Evolutionary conservation across 2,329 filamentous ascomycete genomes (phyloP).

Genomic region (Cytospora piceae): DNA sequence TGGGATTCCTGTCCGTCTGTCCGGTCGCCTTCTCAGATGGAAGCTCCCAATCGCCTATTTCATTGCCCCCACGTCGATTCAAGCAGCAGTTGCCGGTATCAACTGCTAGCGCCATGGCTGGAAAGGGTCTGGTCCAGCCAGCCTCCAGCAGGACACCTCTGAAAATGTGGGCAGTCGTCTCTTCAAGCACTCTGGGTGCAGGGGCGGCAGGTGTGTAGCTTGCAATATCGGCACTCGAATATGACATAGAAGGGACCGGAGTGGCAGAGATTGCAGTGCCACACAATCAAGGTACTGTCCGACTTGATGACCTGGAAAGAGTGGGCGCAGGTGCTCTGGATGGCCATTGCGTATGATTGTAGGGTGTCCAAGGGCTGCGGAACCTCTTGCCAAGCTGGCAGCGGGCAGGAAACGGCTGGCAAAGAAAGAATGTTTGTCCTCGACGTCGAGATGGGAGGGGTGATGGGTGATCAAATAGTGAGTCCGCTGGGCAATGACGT

Average conservation of each 20-base stretch:
- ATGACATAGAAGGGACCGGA: slow-evolving; percentile 70
- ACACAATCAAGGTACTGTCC: slow-evolving; percentile 66
- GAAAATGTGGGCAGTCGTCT: not conserved
- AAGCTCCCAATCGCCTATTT: slow-evolving; percentile 6
- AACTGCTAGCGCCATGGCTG: not conserved
- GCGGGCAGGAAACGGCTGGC: slow-evolving; percentile 14
- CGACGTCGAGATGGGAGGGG: slow-evolving; percentile 10
- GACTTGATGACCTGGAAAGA: slow-evolving; percentile 69
- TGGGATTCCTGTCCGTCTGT: slow-evolving; percentile 3
- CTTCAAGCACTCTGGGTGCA: slow-evolving; percentile 54
- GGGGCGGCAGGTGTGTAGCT: slow-evolving; percentile 64
- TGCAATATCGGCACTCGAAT: slow-evolving; percentile 71
- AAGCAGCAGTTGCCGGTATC: slow-evolving; percentile 10
- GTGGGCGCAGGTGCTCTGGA: slow-evolving; percentile 63
- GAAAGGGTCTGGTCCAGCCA: slow-evolving; percentile 18
- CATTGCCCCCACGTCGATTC: slow-evolving; percentile 21
- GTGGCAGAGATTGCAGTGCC: slow-evolving; percentile 67
- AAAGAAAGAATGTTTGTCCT: slow-evolving; percentile 10
- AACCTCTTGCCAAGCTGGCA: slow-evolving; percentile 14
- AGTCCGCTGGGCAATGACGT: slow-evolving; percentile 17
- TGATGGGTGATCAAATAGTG: slow-evolving; percentile 24
- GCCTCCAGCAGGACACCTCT: not conserved
- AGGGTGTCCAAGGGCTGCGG: slow-evolving; percentile 1
- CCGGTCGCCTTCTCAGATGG: slow-evolving; percentile 6
- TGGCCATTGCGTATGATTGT: slow-evolving; percentile 48